phyloP scores from a whole-genome alignment of 805 yeast species.

The Hanseniaspora pseudoguilliermondii region DNA sequence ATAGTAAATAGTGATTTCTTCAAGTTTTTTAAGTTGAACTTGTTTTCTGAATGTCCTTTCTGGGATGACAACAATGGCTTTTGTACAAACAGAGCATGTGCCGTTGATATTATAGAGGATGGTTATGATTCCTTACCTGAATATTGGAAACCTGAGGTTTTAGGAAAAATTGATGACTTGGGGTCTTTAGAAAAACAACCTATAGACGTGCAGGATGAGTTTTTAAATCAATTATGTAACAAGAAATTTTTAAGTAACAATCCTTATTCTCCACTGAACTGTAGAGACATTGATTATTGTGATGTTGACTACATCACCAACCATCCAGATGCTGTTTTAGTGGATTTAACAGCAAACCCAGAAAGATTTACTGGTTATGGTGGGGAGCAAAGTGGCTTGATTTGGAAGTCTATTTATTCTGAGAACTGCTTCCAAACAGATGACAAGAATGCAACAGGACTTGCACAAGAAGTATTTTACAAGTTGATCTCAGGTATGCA shows the following conservation, averaged over 20 bases:
- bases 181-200: slow-evolving; percentile 23
- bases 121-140: slow-evolving; percentile 53
- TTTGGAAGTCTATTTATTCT: slow-evolving; percentile 85
- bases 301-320: slow-evolving; percentile 48
- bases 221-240: slow-evolving; percentile 31
- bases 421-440: slow-evolving; percentile 62
- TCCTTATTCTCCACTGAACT: slow-evolving; percentile 10
- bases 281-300: slow-evolving; percentile 49
- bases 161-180: slow-evolving; percentile 30
- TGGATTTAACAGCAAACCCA: slow-evolving; percentile 76
- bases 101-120: slow-evolving; percentile 72
- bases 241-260: slow-evolving; percentile 5
- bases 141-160: slow-evolving; percentile 57
- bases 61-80: slow-evolving; percentile 67
- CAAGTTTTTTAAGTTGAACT: slow-evolving; percentile 72
- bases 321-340: slow-evolving; percentile 58
- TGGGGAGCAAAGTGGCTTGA: slow-evolving; percentile 80
- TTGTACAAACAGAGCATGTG: slow-evolving; percentile 79
- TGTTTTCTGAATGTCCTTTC: slow-evolving; percentile 74
- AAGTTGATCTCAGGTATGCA: slow-evolving; percentile 86
- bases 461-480: slow-evolving; percentile 81
- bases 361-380: slow-evolving; percentile 95
- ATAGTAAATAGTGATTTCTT: slow-evolving; percentile 69
- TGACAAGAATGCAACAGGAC: slow-evolving; percentile 21
- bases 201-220: slow-evolving; percentile 25